Conservation (phyloP, 441 rosid genomes). For the Adansonia gregorii region DNA sequence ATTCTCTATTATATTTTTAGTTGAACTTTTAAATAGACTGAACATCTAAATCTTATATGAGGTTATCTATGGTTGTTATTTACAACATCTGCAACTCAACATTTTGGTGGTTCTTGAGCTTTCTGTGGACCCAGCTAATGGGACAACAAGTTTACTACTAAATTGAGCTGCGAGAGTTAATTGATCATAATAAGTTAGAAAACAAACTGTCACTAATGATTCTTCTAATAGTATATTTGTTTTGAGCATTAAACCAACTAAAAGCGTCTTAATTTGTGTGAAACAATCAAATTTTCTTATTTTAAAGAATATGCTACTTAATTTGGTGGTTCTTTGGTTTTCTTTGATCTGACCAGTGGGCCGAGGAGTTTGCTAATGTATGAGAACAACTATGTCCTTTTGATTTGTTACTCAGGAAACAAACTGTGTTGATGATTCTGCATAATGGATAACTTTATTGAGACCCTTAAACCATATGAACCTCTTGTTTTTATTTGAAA, state of each 20-base stretch:
- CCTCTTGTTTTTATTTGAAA: background rate
- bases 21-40: background rate
- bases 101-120: constrained; percentile 6
- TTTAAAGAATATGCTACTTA: background rate
- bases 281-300: background rate
- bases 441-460: background rate
- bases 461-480: constrained; percentile 1
- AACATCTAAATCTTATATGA: constrained; percentile 1
- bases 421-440: background rate
- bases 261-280: background rate
- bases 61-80: background rate
- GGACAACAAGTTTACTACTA: background rate
- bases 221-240: background rate
- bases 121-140: background rate
- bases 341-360: background rate
- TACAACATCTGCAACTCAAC: background rate
- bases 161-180: background rate
- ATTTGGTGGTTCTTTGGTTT: background rate
- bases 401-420: background rate
- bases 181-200: background rate
- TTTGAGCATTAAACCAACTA: background rate
- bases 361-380: background rate
- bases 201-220: background rate
- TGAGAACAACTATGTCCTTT: background rate
- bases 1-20: constrained; percentile 4